A percentile compares a stretch with the other conserved stretches of the same genome.
These are phyloP conservation scores for Teunomyces lycoperdinae DNA, from an alignment of 805 yeast species.

Conservation along the genomic window DNA sequence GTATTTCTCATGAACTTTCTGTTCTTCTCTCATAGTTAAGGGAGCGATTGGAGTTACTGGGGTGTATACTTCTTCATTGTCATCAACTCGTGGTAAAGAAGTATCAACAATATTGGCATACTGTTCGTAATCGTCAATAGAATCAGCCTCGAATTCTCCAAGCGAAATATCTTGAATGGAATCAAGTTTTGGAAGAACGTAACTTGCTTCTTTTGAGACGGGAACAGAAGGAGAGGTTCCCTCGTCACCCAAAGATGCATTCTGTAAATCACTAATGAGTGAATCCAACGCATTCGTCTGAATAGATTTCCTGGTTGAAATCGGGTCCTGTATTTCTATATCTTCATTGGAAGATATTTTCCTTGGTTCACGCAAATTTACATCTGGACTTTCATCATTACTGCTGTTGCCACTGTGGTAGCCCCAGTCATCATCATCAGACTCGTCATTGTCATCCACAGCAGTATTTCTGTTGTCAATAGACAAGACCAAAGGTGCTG, in stretches of 20 bases:
- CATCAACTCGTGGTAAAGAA: constrained; percentile 21
- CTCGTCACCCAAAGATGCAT: constrained; percentile 9
- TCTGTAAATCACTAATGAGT: constrained; percentile 35
- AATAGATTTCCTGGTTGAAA: constrained; percentile 6
- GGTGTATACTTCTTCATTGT: constrained; percentile 7
- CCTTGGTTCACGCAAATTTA: background rate
- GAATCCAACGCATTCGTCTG: constrained; percentile 34
- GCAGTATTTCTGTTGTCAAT: constrained; percentile 17
- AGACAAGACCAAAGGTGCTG: constrained; percentile 22
- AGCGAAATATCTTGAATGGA: constrained; percentile 11
- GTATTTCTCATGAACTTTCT: constrained; percentile 22
- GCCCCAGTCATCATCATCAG: constrained; percentile 26
- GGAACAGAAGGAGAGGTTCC: background rate
- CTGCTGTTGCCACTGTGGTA: constrained; percentile 20
- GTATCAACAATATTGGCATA: constrained; percentile 11
- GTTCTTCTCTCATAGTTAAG: constrained; percentile 18
- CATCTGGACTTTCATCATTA: background rate
- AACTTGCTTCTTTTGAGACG: background rate
- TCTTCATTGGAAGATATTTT: no score
- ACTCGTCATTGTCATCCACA: constrained; percentile 8
- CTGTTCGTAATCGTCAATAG: background rate
- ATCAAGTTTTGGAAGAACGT: constrained; percentile 20
- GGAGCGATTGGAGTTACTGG: constrained; percentile 25
- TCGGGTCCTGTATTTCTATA: no score
- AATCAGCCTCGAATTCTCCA: background rate